phyloP scores from a whole-genome alignment of 345 rosid genomes.

The Arabis hirsuta region DNA sequence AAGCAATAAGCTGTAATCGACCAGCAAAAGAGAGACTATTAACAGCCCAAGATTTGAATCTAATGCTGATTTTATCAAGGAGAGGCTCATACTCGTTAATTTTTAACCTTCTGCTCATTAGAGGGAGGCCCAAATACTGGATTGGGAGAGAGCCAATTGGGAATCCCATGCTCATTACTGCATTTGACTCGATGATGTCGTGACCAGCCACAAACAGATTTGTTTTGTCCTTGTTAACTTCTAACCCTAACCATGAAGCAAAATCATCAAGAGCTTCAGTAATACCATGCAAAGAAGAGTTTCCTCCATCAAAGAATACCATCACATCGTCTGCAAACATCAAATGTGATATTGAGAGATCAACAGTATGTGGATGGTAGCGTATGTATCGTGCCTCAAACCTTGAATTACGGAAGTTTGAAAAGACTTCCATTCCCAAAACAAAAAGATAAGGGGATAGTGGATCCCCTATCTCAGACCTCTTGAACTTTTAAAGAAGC shows the following conservation, averaged over 20 bases:
- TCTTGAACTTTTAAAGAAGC: too few species aligned
- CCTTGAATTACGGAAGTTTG: fast-evolving
- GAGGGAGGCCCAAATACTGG: not conserved
- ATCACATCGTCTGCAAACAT: not conserved
- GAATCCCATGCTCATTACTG: too few species aligned
- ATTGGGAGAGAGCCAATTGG: too few species aligned
- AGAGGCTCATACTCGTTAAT: too few species aligned
- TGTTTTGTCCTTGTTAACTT: not conserved
- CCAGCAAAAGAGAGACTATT: not conserved
- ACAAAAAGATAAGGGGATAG: too few species aligned
- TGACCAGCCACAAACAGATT: not conserved
- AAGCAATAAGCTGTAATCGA: too few species aligned
- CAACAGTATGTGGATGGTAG: not conserved
- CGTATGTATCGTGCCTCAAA: not conserved
- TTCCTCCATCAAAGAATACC: not conserved
- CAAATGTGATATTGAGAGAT: not conserved
- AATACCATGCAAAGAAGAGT: not conserved
- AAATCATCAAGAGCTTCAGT: not conserved
- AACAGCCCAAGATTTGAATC: not conserved
- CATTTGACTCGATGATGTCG: too few species aligned
- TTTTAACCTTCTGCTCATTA: too few species aligned
- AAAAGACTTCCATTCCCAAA: not conserved
- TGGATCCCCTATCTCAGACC: too few species aligned
- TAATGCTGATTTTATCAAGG: not conserved
- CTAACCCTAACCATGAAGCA: not conserved